A percentile compares a stretch with the other conserved stretches of the same genome.
phyloP scores from a whole-genome alignment of 192 early-diverging fungal species.

The Geranomyces michiganensis region DNA sequence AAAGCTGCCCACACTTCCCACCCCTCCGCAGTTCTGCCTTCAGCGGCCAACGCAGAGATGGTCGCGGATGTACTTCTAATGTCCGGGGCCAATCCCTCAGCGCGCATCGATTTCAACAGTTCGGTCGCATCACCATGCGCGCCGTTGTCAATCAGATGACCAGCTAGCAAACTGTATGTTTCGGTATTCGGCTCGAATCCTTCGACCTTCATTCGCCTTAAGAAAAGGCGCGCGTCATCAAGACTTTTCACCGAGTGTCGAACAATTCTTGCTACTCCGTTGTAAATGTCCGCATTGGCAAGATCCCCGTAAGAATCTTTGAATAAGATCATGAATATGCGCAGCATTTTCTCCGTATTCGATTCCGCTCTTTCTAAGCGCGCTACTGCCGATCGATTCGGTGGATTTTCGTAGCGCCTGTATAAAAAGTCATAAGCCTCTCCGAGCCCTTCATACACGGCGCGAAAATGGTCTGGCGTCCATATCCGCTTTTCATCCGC shows the following conservation, averaged over 20 bases:
- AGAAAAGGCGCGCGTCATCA: background rate
- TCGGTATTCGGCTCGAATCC: background rate
- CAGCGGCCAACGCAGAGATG: background rate
- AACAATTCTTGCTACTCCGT: background rate
- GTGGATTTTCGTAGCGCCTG: too few relatives aligned
- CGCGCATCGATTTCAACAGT: background rate
- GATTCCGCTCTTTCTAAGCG: background rate
- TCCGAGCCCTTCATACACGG: background rate
- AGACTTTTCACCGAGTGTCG: background rate
- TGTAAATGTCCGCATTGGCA: background rate
- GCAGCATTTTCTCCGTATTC: background rate
- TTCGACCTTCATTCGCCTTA: background rate
- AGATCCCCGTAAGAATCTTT: background rate
- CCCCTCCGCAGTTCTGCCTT: background rate
- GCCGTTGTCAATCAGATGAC: background rate
- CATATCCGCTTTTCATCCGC: background rate
- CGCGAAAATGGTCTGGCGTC: background rate
- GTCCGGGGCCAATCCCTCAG: background rate
- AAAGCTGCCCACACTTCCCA: background rate
- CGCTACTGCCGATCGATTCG: too few relatives aligned
- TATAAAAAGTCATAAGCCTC: background rate
- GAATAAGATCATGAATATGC: background rate
- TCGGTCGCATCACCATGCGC: background rate
- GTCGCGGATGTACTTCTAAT: background rate
- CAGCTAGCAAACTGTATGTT: background rate